These are phyloP conservation scores for Daphne laureola DNA, from an alignment of 441 rosid species.

Conservation along the genomic window DNA sequence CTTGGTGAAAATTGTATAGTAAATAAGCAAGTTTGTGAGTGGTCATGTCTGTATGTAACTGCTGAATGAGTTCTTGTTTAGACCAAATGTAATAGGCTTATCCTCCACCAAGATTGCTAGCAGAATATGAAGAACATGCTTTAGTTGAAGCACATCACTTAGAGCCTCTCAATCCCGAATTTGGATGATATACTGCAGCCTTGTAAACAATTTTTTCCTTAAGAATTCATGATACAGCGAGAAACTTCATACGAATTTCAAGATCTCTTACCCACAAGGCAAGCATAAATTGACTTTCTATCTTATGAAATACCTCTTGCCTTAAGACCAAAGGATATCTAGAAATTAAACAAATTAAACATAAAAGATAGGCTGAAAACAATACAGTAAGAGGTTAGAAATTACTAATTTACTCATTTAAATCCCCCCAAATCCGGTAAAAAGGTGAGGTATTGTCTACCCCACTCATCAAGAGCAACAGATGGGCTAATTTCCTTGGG, in stretches of 20 bases:
- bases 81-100: slow-evolving; percentile 87
- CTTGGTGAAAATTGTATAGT: no score
- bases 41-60: slow-evolving; percentile 8
- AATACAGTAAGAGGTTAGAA: slow-evolving; percentile 3
- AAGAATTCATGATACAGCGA: slow-evolving; percentile 81
- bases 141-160: slow-evolving; percentile 98
- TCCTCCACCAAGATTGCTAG: slow-evolving; percentile 83
- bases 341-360: slow-evolving; percentile 23
- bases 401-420: slow-evolving; percentile 29
- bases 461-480: slow-evolving; percentile 83
- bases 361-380: slow-evolving; percentile 14
- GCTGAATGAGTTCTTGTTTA: slow-evolving; percentile 32
- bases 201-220: slow-evolving; percentile 60
- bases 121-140: slow-evolving; percentile 97
- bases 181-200: slow-evolving; percentile 85
- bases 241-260: slow-evolving; percentile 75
- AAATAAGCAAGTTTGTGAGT: no score
- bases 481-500: slow-evolving; percentile 65
- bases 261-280: slow-evolving; percentile 97
- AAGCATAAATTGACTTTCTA: slow-evolving; percentile 95
- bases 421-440: slow-evolving; percentile 81
- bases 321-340: slow-evolving; percentile 62
- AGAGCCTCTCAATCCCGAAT: slow-evolving; percentile 97
- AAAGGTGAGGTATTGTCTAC: slow-evolving; percentile 87
- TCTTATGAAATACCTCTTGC: slow-evolving; percentile 92